Evolutionary conservation across 768 basidiomycete genomes (phyloP).

Genomic region (Pisolithus sp.): DNA sequence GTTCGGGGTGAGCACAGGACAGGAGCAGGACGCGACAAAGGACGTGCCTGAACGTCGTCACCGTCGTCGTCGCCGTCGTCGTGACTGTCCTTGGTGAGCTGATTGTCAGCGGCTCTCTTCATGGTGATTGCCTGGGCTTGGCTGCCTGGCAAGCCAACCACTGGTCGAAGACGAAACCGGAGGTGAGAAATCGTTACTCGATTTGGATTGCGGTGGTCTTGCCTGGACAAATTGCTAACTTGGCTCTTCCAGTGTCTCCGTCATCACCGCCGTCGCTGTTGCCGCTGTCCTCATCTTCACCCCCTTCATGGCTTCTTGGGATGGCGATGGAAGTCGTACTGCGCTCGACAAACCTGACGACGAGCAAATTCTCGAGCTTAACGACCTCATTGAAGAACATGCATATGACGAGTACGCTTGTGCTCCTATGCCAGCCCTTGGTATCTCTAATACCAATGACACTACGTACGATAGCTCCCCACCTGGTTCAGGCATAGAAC

Average conservation of each 20-base stretch:
- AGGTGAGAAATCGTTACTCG: slow-evolving; percentile 16
- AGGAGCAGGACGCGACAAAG: not conserved
- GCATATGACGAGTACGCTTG: slow-evolving; percentile 67
- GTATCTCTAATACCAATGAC: not conserved
- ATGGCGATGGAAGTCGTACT: slow-evolving; percentile 33
- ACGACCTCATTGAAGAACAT: slow-evolving; percentile 68
- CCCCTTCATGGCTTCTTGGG: slow-evolving; percentile 32
- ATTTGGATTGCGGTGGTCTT: slow-evolving; percentile 2
- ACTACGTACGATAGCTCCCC: slow-evolving; percentile 9
- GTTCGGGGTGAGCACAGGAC: not conserved
- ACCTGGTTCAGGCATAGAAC: slow-evolving; percentile 16
- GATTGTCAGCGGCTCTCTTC: slow-evolving; percentile 73
- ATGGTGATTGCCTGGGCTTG: slow-evolving; percentile 28
- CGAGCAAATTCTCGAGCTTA: slow-evolving; percentile 55
- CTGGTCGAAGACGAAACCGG: not conserved
- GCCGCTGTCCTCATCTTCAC: not conserved
- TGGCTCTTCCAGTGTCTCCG: too few relatives aligned
- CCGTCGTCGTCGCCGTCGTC: slow-evolving; percentile 38
- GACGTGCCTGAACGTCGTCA: slow-evolving; percentile 29
- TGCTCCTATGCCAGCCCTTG: slow-evolving; percentile 4
- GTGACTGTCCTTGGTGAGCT: slow-evolving; percentile 52
- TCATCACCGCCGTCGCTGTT: not conserved
- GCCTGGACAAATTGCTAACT: too few relatives aligned
- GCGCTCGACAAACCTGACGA: slow-evolving; percentile 42
- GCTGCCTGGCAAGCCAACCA: too few relatives aligned